Evolutionary conservation across 495 filamentous ascomycete species (phyloP).

Genomic region (Massariosphaeria phaeospora): DNA sequence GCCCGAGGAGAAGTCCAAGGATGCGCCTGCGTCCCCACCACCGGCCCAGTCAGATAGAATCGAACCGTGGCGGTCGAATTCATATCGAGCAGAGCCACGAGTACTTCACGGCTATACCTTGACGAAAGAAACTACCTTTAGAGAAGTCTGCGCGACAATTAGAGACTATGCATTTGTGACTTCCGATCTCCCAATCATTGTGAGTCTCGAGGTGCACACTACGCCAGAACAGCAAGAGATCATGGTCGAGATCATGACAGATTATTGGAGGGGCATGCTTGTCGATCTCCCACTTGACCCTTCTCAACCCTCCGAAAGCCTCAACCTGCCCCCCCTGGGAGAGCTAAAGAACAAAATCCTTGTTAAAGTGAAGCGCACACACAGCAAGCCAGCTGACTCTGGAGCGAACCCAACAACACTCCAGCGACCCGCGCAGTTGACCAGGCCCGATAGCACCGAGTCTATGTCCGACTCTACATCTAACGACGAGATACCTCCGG

Average conservation of each 20-base stretch:
- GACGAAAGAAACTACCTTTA: conserved; percentile 80
- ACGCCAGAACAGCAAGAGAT: conserved; percentile 69
- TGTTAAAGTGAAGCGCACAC: conserved; percentile 79
- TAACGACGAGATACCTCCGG: conserved; percentile 28
- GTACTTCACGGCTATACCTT: conserved; percentile 88
- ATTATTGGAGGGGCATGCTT: conserved; percentile 67
- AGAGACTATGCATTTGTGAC: conserved; percentile 70
- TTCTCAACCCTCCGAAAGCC: conserved; percentile 43
- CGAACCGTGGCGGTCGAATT: conserved; percentile 39
- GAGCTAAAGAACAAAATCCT: conserved; percentile 73
- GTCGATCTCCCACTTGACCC: conserved; percentile 51
- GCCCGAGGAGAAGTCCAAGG: conserved; percentile 14
- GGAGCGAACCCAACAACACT: conserved; percentile 27
- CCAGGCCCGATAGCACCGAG: not conserved
- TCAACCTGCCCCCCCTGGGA: conserved; percentile 59
- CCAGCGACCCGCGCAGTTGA: conserved; percentile 8
- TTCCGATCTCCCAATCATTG: conserved; percentile 71
- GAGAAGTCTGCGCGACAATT: conserved; percentile 75
- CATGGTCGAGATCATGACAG: conserved; percentile 84
- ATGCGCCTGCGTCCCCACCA: conserved; percentile 3
- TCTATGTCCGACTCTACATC: conserved; percentile 12
- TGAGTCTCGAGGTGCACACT: conserved; percentile 87
- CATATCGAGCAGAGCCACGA: conserved; percentile 56
- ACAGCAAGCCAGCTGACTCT: conserved; percentile 41
- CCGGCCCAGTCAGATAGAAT: conserved; percentile 28